A percentile compares a stretch with the other conserved stretches of the same genome.
These are phyloP conservation scores for Fusarium oligoseptatum DNA, from an alignment of 2,329 filamentous ascomycete species.

Conservation along the genomic window DNA sequence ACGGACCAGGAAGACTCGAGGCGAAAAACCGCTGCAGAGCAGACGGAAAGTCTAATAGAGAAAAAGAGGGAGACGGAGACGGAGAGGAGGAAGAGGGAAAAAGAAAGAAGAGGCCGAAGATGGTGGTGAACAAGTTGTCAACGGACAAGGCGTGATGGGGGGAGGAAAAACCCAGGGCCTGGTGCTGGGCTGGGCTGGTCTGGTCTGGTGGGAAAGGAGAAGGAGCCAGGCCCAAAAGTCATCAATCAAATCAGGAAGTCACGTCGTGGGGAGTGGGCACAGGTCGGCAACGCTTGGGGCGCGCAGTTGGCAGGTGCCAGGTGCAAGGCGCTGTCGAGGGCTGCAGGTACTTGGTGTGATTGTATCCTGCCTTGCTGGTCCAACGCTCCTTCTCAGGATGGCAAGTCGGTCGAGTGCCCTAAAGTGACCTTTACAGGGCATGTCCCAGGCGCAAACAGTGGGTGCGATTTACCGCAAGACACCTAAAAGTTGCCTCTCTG, in stretches of 20 bases:
- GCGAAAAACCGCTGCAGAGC: constrained; percentile 41
- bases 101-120: constrained; percentile 36
- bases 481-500: neutral
- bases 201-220: constrained; percentile 43
- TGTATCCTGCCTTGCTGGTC: constrained; percentile 8
- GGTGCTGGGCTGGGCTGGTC: constrained; percentile 20
- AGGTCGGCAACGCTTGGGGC: constrained; percentile 36
- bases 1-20: constrained; percentile 37
- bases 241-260: constrained; percentile 48
- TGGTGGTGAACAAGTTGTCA: constrained; percentile 44
- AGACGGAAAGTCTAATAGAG: constrained; percentile 39
- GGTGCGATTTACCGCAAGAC: constrained; percentile 6
- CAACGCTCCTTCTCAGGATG: neutral
- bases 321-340: constrained; percentile 20
- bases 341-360: constrained; percentile 22
- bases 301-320: constrained; percentile 43
- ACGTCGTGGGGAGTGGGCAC: constrained; percentile 45
- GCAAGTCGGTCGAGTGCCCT: constrained; percentile 23
- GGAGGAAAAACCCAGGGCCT: constrained; percentile 45
- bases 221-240: constrained; percentile 38
- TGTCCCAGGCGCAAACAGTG: constrained; percentile 1
- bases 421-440: constrained; percentile 9
- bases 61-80: constrained; percentile 26
- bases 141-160: constrained; percentile 43
- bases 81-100: constrained; percentile 26